These are phyloP conservation scores for Hyaloperonospora arabidopsidis DNA, from an alignment of 352 stramenopile species.

Conservation along the genomic window DNA sequence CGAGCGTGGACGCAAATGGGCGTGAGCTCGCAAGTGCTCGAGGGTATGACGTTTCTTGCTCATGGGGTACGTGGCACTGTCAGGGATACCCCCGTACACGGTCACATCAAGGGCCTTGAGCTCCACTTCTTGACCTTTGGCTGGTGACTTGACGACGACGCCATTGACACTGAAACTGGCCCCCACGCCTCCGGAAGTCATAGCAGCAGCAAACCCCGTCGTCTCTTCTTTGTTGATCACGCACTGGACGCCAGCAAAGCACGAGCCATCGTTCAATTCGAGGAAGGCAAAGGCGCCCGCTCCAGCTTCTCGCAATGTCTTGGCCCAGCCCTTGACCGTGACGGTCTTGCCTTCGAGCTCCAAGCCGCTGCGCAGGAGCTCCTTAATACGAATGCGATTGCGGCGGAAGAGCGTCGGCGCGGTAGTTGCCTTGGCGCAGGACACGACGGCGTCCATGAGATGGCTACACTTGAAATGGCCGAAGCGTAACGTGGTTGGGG, in stretches of 20 bases:
- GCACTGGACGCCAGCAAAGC: slow-evolving; percentile 81
- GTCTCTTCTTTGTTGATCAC: slow-evolving; percentile 73
- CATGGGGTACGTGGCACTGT: slow-evolving; percentile 87
- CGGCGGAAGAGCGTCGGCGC: slow-evolving; percentile 66
- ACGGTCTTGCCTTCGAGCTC: slow-evolving; percentile 77
- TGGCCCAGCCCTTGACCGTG: slow-evolving; percentile 91
- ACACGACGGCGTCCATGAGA: slow-evolving; percentile 46
- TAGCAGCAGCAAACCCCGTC: slow-evolving; percentile 66
- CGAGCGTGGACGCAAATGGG: slow-evolving; percentile 88
- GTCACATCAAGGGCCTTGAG: slow-evolving; percentile 83
- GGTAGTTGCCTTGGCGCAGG: slow-evolving; percentile 32
- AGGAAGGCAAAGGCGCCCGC: slow-evolving; percentile 90
- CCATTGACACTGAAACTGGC: slow-evolving; percentile 80
- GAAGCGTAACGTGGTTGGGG: too few relatives aligned
- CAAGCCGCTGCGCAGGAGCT: slow-evolving; percentile 55
- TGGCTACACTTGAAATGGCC: too few relatives aligned
- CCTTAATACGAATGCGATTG: slow-evolving; percentile 80
- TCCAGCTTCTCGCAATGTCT: slow-evolving; percentile 85
- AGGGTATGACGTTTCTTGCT: slow-evolving; percentile 90
- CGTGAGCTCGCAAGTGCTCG: slow-evolving; percentile 89
- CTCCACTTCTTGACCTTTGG: slow-evolving; percentile 89
- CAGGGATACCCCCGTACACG: slow-evolving; percentile 81
- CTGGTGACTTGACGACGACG: slow-evolving; percentile 78
- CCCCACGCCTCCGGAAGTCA: slow-evolving; percentile 79
- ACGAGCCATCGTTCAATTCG: slow-evolving; percentile 93